Percentiles rank a stretch among this genome's conserved stretches.
These are phyloP conservation scores for Fusarium virguliforme DNA, from an alignment of 2,329 filamentous ascomycete genomes.

Conservation along the genomic window DNA sequence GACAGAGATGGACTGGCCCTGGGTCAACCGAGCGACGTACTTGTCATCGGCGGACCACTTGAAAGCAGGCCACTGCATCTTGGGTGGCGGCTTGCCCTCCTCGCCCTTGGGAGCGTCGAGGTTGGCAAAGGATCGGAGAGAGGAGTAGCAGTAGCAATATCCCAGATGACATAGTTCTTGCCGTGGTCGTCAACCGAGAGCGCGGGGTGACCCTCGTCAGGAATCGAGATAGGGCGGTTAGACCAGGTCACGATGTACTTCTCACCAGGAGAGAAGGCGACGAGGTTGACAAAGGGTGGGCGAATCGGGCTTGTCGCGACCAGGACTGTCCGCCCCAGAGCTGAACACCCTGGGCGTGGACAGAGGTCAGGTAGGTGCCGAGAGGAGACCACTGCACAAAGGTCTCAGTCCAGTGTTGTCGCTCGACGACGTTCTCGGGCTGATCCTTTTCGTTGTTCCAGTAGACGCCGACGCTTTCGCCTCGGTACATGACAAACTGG, in stretches of 20 bases:
- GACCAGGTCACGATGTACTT: constrained; percentile 98
- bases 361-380: constrained; percentile 93
- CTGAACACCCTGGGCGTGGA: constrained; percentile 96
- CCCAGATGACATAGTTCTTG: constrained; percentile 99
- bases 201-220: constrained; percentile 88
- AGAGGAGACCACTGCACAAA: constrained; percentile 98
- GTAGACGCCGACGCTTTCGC: constrained; percentile 92
- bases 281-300: constrained; percentile 94
- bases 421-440: constrained; percentile 91
- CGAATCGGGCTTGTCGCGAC: constrained; percentile 92
- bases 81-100: constrained; percentile 79
- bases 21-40: constrained; percentile 93
- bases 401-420: constrained; percentile 96
- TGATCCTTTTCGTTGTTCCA: constrained; percentile 98
- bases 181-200: constrained; percentile 94
- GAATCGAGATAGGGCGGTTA: constrained; percentile 90
- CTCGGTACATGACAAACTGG: constrained; percentile 95
- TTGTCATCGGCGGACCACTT: constrained; percentile 99
- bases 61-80: constrained; percentile 98
- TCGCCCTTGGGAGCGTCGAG: constrained; percentile 79
- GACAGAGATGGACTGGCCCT: constrained; percentile 89
- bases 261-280: constrained; percentile 95
- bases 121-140: constrained; percentile 95
- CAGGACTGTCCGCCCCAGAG: constrained; percentile 95
- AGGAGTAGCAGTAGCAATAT: constrained; percentile 89